phyloP scores from a whole-genome alignment of 495 filamentous ascomycete genomes.

The Physcia stellaris region DNA sequence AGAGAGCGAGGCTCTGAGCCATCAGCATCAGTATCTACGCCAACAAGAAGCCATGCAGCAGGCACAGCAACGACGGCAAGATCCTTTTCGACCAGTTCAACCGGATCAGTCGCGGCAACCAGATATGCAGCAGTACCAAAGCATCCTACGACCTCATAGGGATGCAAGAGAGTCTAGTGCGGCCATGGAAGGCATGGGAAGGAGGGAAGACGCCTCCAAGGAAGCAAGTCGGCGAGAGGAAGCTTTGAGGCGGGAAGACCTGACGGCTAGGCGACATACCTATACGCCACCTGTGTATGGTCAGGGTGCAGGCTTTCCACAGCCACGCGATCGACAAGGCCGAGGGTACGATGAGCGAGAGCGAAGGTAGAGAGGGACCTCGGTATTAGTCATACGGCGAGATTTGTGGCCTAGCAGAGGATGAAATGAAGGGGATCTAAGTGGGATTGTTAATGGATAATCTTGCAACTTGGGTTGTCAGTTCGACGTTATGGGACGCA shows the following conservation, averaged over 20 bases:
- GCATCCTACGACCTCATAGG: too few relatives aligned
- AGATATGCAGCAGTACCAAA: neutral
- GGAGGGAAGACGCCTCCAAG: too few relatives aligned
- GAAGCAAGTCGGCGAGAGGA: neutral
- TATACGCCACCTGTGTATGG: neutral
- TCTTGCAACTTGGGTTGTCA: too few relatives aligned
- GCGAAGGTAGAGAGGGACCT: too few relatives aligned
- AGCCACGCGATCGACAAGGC: neutral
- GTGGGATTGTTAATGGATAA: too few relatives aligned
- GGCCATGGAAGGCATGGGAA: neutral
- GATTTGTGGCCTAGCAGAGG: too few relatives aligned
- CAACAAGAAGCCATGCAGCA: constrained; percentile 1
- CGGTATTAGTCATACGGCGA: too few relatives aligned
- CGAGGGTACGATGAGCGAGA: too few relatives aligned
- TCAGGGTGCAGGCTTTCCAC: neutral
- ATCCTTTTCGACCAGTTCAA: neutral
- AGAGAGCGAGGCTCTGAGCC: neutral
- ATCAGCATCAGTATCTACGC: neutral
- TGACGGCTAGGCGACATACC: neutral
- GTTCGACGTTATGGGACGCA: too few relatives aligned
- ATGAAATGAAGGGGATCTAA: too few relatives aligned
- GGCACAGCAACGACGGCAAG: constrained; percentile 5
- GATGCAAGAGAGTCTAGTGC: neutral
- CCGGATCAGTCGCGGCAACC: neutral
- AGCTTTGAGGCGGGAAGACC: constrained; percentile 1